phyloP scores from a whole-genome alignment of 371 early-diverging fungal genomes.

The Lichtheimia ornata region DNA sequence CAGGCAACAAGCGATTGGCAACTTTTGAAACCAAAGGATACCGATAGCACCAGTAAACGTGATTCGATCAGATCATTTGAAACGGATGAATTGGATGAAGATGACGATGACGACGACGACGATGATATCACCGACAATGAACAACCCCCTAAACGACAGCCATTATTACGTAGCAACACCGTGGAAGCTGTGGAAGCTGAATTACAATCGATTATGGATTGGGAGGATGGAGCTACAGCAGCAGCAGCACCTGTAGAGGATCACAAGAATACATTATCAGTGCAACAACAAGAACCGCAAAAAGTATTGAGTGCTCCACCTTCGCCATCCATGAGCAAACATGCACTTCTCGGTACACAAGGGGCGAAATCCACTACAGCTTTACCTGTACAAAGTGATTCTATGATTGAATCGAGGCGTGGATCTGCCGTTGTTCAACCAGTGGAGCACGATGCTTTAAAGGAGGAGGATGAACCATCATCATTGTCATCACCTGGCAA shows the following conservation, averaged over 20 bases:
- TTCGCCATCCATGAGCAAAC: slow-evolving; percentile 15
- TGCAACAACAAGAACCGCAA: not conserved
- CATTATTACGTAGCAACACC: slow-evolving; percentile 40
- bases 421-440: slow-evolving; percentile 34
- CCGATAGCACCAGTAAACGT: slow-evolving; percentile 1
- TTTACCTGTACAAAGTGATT: slow-evolving; percentile 38
- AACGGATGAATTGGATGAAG: slow-evolving; percentile 14
- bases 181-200: slow-evolving; percentile 67
- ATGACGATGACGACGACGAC: slow-evolving; percentile 5
- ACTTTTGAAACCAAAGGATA: slow-evolving; percentile 1
- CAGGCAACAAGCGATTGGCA: slow-evolving; percentile 11
- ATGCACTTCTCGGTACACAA: slow-evolving; percentile 17
- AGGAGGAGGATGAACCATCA: slow-evolving; percentile 15
- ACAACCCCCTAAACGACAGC: slow-evolving; percentile 8
- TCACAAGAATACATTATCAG: slow-evolving; percentile 3
- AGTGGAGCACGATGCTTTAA: slow-evolving; percentile 31
- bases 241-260: slow-evolving; percentile 11
- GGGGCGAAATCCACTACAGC: slow-evolving; percentile 37
- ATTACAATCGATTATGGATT: slow-evolving; percentile 58
- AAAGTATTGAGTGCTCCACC: slow-evolving; percentile 7
- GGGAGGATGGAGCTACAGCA: slow-evolving; percentile 16
- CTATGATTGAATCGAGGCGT: slow-evolving; percentile 36
- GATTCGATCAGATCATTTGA: slow-evolving; percentile 21
- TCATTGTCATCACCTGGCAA: too few relatives aligned
- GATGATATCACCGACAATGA: not conserved